A percentile compares a stretch with the other conserved stretches of the same genome.
Evolutionary conservation across 163 green algal genomes (phyloP).

Genomic region (Scenedesmus sp.): DNA sequence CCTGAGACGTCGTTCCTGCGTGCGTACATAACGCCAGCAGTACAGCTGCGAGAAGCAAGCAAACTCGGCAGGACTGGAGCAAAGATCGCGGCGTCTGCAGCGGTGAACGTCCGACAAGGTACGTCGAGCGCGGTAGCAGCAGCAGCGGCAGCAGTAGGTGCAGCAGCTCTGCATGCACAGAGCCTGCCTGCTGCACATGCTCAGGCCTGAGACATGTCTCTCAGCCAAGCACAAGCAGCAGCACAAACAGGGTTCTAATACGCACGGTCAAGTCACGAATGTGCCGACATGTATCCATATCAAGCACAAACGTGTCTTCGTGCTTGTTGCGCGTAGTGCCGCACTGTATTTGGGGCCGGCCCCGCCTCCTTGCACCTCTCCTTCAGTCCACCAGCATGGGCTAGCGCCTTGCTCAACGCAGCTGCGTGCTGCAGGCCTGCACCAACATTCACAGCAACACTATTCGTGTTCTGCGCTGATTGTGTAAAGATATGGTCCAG

Average conservation of each 20-base stretch:
- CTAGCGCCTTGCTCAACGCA: too few relatives aligned
- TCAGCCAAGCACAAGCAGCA: background rate
- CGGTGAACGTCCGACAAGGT: background rate
- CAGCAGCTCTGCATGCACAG: background rate
- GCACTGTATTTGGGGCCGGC: too few relatives aligned
- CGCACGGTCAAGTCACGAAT: background rate
- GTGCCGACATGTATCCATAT: background rate
- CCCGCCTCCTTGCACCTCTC: too few relatives aligned
- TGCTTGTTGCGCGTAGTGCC: too few relatives aligned
- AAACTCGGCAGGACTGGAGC: background rate
- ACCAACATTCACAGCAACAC: too few relatives aligned
- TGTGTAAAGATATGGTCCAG: too few relatives aligned
- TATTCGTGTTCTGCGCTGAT: too few relatives aligned
- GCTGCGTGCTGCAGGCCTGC: too few relatives aligned
- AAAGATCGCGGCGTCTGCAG: background rate
- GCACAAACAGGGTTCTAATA: background rate
- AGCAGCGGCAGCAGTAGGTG: background rate
- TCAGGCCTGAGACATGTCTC: background rate
- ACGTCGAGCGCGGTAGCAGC: background rate
- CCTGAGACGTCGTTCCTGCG: background rate
- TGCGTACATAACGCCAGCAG: background rate
- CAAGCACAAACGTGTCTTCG: too few relatives aligned
- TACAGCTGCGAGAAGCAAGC: constrained; percentile 4
- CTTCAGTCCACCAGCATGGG: too few relatives aligned
- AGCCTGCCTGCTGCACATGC: background rate